Conservation (phyloP, 2,329 filamentous ascomycete species). For the Fusarium poae region DNA sequence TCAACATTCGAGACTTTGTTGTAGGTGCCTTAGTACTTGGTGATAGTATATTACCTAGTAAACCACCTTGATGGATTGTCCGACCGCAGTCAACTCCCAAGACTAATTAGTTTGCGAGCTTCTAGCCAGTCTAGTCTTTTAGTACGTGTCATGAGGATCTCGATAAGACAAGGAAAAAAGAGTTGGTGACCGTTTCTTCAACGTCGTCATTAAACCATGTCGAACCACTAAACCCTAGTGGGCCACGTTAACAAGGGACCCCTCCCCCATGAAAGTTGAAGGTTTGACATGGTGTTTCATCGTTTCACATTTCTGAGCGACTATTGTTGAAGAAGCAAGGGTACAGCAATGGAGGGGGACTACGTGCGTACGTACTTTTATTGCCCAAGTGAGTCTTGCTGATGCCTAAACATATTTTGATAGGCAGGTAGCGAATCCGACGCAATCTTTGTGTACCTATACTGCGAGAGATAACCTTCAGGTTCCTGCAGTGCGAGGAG, state of each 20-base stretch:
- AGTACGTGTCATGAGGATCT: slow-evolving; percentile 14
- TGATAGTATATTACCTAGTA: no score
- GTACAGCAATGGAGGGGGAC: background rate
- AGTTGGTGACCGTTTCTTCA: slow-evolving; percentile 11
- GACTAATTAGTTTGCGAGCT: slow-evolving; percentile 29
- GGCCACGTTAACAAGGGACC: slow-evolving; percentile 27
- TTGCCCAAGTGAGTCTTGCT: slow-evolving; percentile 1
- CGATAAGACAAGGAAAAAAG: slow-evolving; percentile 3
- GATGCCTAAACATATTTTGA: slow-evolving; percentile 4
- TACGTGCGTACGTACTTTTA: background rate
- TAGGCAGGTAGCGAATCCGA: background rate
- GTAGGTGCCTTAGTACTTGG: no score
- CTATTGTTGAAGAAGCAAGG: slow-evolving; percentile 4
- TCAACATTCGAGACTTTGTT: slow-evolving; percentile 8
- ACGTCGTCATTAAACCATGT: slow-evolving; percentile 17
- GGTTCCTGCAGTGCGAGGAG: slow-evolving; percentile 20
- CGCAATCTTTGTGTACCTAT: background rate
- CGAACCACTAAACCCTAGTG: slow-evolving; percentile 12
- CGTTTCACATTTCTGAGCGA: slow-evolving; percentile 28
- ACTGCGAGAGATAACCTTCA: slow-evolving; percentile 5
- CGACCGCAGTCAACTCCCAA: slow-evolving; percentile 9
- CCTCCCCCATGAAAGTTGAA: slow-evolving; percentile 26
- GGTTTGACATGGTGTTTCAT: slow-evolving; percentile 40
- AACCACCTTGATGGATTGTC: slow-evolving; percentile 6
- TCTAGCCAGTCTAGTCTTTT: background rate